Base-by-base conservation (phyloP, 1,284 basidiomycete genomes). In the Athelia psychrophila region DNA sequence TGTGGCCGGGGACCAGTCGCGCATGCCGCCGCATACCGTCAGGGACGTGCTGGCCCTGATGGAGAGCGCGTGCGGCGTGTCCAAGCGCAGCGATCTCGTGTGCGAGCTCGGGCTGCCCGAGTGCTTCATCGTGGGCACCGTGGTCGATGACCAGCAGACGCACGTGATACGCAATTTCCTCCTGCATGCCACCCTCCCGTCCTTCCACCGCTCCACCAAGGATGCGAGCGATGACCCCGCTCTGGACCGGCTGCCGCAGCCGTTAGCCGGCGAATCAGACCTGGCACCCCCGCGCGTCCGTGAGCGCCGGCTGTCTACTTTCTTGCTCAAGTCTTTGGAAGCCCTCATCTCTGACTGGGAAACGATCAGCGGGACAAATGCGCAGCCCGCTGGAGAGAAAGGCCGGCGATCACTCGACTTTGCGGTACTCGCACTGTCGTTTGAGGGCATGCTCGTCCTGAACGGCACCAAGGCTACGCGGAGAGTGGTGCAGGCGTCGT, bases 331-430 rank as follows among this genome's bases (percentile, higher is more conserved):
- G 55, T 71, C 75, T 0, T 64, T 93, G 20, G 84, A 88, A 45
- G 66, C 72, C 3, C 59, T 86, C 0, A 49, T 64, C 15, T 55
- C 58, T 1, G 78, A 80, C 44, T 85, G 84, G 80, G 78, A 82
- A 30, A 55, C 60, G 8, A 48, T 58, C 3, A 65, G 62, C 23
- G 72, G 72, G 1, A 65, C 58, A 13, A 61, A 64, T 20, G 58
- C 57, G 13, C 70, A 75, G 49, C 71, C 78, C 24, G 77, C 80
- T 1, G 78, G 81, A 0, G 88, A 91, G 60, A 77, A 74, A 42
- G 75, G 84, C 3, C 82, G 90, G 13, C 76, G 79, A 30, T 74
- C 80, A 3, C 62, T 95, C 36, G 92, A 95, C 60, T 67, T 88
- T 16, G 79, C 84, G 1, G 73, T 91, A 3, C 69, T 77, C 0